Evolutionary conservation across 305 asterid genomes (phyloP).

Genomic region (Coffea humblotiana): DNA sequence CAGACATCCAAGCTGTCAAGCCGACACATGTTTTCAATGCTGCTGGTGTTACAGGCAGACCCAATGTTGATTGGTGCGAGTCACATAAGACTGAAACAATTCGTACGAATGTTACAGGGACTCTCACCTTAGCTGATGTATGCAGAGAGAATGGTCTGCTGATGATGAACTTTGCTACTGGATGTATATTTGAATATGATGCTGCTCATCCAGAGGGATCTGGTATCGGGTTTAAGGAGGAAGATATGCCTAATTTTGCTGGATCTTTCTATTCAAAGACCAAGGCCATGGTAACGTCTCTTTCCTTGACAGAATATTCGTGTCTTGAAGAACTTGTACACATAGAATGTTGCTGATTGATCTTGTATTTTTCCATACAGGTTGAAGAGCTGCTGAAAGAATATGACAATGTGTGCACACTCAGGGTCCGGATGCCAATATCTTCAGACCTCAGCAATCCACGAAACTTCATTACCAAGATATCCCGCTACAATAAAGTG

Average conservation of each 20-base stretch:
- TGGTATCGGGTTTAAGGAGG: slow-evolving; percentile 82
- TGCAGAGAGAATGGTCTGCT: slow-evolving; percentile 71
- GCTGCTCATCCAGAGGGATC: slow-evolving; percentile 83
- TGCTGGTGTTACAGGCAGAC: slow-evolving; percentile 95
- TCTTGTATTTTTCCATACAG: slow-evolving; percentile 34
- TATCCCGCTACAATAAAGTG: slow-evolving; percentile 72
- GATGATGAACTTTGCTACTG: slow-evolving; percentile 84
- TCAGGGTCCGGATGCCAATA: slow-evolving; percentile 90
- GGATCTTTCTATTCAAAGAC: slow-evolving; percentile 98
- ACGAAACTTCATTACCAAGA: slow-evolving; percentile 93
- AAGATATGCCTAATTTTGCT: slow-evolving; percentile 72
- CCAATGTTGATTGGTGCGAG: slow-evolving; percentile 97
- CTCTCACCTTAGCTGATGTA: slow-evolving; percentile 78
- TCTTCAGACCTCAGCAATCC: slow-evolving; percentile 88
- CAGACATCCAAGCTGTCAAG: slow-evolving; percentile 58
- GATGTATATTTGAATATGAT: slow-evolving; percentile 84
- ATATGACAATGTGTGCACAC: slow-evolving; percentile 86
- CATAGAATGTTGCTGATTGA: slow-evolving; percentile 6
- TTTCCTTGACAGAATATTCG: neutral
- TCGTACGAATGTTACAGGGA: slow-evolving; percentile 80
- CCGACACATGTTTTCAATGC: slow-evolving; percentile 96
- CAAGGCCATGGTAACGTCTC: slow-evolving; percentile 75
- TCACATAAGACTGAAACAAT: slow-evolving; percentile 79
- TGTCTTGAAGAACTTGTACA: neutral
- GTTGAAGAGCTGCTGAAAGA: slow-evolving; percentile 88